A percentile compares a stretch with the other conserved stretches of the same genome.
phyloP scores from a whole-genome alignment of 768 basidiomycete species.

The Neoboletus magnificus region DNA sequence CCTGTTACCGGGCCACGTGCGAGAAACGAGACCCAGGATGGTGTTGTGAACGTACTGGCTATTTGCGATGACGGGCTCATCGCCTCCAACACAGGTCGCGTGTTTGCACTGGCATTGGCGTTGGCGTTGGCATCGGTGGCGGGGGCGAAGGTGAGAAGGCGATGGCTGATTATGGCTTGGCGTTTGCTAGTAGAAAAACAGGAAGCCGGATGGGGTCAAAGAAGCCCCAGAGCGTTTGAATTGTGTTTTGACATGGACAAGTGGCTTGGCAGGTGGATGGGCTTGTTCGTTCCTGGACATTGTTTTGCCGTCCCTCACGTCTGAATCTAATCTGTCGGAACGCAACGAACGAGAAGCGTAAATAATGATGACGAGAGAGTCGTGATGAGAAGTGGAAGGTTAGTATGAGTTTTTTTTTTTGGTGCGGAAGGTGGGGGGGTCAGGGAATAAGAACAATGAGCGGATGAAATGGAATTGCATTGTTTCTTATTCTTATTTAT shows the following conservation, averaged over 20 bases:
- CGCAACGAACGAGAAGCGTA: constrained; percentile 2
- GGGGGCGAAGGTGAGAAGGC: neutral
- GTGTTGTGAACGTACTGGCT: neutral
- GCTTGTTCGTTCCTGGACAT: constrained; percentile 11
- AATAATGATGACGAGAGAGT: constrained; percentile 10
- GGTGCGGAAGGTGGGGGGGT: neutral
- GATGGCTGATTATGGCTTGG: neutral
- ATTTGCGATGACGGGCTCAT: neutral
- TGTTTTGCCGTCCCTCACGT: neutral
- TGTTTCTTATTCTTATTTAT: constrained; percentile 1
- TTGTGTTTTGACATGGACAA: neutral
- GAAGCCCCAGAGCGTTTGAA: neutral
- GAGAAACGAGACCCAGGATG: neutral
- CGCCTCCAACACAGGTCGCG: neutral
- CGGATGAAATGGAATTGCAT: neutral
- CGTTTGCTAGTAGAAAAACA: neutral
- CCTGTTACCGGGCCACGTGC: neutral
- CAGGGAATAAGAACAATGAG: constrained; percentile 2
- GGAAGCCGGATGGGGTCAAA: neutral
- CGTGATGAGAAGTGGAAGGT: neutral
- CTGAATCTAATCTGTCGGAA: constrained; percentile 5
- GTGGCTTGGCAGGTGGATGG: neutral
- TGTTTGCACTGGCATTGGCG: neutral
- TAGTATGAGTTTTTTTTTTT: neutral
- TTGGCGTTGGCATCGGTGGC: neutral